phyloP scores from a whole-genome alignment of 768 basidiomycete species.

The Crepidotus variabilis region DNA sequence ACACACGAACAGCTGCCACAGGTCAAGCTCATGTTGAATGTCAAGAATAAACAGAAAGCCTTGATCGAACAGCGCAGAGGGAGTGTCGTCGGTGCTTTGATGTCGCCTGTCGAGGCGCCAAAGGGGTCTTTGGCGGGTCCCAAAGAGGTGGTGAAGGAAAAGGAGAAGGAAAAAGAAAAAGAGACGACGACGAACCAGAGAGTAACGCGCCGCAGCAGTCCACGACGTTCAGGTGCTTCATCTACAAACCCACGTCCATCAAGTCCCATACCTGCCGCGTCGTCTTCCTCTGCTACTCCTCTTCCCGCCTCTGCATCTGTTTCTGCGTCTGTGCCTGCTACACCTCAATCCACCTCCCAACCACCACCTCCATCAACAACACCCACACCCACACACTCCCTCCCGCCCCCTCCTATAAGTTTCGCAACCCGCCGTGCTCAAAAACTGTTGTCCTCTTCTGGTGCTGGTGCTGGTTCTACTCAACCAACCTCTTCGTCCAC shows the following conservation, averaged over 20 bases:
- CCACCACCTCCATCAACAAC: slow-evolving; percentile 12
- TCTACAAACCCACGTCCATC: no score
- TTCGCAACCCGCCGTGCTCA: slow-evolving; percentile 54
- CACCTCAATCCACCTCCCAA: slow-evolving; percentile 21
- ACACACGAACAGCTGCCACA: slow-evolving; percentile 63
- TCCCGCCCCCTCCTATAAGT: slow-evolving; percentile 71
- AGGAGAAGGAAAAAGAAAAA: no score
- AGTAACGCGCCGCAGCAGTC: slow-evolving; percentile 4
- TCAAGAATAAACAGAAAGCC: slow-evolving; percentile 71
- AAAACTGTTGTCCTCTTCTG: no score
- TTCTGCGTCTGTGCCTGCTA: slow-evolving; percentile 18
- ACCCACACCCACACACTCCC: slow-evolving; percentile 31
- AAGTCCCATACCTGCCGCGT: slow-evolving; percentile 2
- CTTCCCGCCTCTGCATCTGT: slow-evolving; percentile 15
- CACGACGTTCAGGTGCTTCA: slow-evolving; percentile 5
- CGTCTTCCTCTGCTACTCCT: slow-evolving; percentile 18
- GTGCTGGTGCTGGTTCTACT: no score
- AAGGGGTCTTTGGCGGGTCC: no score
- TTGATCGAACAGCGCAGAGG: slow-evolving; percentile 68
- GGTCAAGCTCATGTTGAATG: slow-evolving; percentile 55
- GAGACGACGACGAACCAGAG: slow-evolving; percentile 22
- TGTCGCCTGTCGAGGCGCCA: slow-evolving; percentile 24
- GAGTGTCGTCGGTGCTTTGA: slow-evolving; percentile 44
- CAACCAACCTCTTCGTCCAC: no score
- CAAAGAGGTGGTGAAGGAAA: no score